Percentiles rank a stretch among this genome's conserved stretches.
These are phyloP conservation scores for Blastocystis sp. DNA, from an alignment of 352 stramenopile species.

Conservation along the genomic window DNA sequence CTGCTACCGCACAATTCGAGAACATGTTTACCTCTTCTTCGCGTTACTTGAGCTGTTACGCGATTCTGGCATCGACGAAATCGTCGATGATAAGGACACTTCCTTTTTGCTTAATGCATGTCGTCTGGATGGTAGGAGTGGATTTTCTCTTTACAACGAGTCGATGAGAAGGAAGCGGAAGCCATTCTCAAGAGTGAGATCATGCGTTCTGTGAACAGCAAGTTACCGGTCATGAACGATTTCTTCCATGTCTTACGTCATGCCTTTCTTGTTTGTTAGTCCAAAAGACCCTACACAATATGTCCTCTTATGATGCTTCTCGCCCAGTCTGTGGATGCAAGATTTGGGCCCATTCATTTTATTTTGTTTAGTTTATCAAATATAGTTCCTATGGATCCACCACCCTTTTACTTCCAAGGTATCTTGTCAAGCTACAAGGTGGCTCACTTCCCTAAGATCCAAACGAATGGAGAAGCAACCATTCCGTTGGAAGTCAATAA, in stretches of 20 bases:
- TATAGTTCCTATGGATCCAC: too few species aligned
- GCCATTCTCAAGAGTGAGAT: constrained; percentile 5
- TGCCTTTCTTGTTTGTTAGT: constrained; percentile 15
- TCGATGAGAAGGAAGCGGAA: constrained; percentile 17
- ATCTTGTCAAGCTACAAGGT: too few species aligned
- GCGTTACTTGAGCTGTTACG: constrained; percentile 42
- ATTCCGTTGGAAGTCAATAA: too few species aligned
- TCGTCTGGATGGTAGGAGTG: constrained; percentile 3
- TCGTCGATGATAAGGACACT: constrained; percentile 20
- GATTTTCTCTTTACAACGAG: neutral
- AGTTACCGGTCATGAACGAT: constrained; percentile 49
- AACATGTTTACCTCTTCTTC: constrained; percentile 36
- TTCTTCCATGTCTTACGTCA: constrained; percentile 55
- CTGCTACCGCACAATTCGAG: constrained; percentile 10
- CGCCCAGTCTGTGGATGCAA: too few species aligned
- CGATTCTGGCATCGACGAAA: constrained; percentile 36
- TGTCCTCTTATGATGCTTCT: too few species aligned
- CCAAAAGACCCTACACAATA: too few species aligned
- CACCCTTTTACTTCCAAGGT: too few species aligned
- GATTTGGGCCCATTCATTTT: too few species aligned
- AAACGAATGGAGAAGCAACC: too few species aligned
- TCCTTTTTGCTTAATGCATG: constrained; percentile 33
- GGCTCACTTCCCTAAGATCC: too few species aligned
- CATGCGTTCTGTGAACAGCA: constrained; percentile 29
- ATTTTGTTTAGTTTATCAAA: too few species aligned